Evolutionary conservation across 1,139 yeast species (phyloP).

Genomic region (Candida pseudoviswanathii): DNA sequence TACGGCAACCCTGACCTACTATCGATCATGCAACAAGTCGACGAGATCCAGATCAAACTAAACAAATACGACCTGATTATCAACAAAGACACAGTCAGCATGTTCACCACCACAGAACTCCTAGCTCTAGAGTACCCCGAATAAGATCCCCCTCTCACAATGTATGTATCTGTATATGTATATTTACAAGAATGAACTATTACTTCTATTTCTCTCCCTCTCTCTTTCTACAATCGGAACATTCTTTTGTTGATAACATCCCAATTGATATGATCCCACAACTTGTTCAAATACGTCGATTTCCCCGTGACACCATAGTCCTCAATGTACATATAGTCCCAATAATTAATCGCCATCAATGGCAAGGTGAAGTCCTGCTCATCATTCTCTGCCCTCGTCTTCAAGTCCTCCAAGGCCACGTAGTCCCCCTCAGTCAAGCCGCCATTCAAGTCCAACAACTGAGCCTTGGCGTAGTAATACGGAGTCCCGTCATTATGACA

Average conservation of each 20-base stretch:
- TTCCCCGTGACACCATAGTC: constrained; percentile 86
- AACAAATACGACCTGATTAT: constrained; percentile 24
- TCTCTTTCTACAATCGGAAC: constrained; percentile 32
- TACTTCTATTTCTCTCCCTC: neutral
- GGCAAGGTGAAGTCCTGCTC: constrained; percentile 76
- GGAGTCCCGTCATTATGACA: constrained; percentile 92
- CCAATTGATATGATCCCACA: constrained; percentile 88
- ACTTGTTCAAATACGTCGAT: constrained; percentile 68
- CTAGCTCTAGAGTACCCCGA: constrained; percentile 15
- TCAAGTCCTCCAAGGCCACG: constrained; percentile 48
- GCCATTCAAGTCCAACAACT: constrained; percentile 74
- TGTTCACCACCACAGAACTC: constrained; percentile 13
- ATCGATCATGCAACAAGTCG: constrained; percentile 31
- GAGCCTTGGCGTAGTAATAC: constrained; percentile 74
- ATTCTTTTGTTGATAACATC: constrained; percentile 70
- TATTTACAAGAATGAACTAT: constrained; percentile 7
- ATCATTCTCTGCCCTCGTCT: constrained; percentile 43
- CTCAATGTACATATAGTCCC: constrained; percentile 83
- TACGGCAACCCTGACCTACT: constrained; percentile 29
- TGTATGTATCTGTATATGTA: too few relatives aligned
- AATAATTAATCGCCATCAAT: constrained; percentile 73
- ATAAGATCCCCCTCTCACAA: neutral
- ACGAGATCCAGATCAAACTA: constrained; percentile 23
- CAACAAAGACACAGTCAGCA: constrained; percentile 17
- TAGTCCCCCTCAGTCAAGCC: constrained; percentile 60